Conservation (phyloP, 345 rosid species). For the Clausena lansium region DNA sequence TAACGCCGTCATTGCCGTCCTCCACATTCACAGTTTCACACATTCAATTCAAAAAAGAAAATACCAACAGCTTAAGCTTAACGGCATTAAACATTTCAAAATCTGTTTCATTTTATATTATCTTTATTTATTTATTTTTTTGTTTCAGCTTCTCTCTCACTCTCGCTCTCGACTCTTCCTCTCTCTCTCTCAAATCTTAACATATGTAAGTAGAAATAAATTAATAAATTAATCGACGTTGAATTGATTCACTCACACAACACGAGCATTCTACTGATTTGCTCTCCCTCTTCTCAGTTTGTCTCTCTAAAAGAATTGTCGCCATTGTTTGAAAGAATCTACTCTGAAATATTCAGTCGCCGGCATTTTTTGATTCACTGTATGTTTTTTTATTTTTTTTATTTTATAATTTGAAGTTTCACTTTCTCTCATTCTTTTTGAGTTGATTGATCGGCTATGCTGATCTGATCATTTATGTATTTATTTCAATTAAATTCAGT, state of each 20-base stretch:
- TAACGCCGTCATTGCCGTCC: conserved; percentile 29
- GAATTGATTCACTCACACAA: not conserved
- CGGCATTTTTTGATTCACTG: conserved; percentile 24
- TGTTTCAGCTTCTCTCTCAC: not conserved
- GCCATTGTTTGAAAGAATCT: conserved; percentile 23
- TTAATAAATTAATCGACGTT: conserved; percentile 9
- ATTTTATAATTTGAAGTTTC: not conserved
- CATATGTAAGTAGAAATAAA: conserved; percentile 5
- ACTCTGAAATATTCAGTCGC: conserved; percentile 3
- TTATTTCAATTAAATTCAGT: not conserved
- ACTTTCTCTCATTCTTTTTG: not conserved
- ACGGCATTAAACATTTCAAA: conserved; percentile 15
- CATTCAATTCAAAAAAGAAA: not conserved
- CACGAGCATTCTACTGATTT: not conserved
- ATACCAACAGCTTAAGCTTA: not conserved
- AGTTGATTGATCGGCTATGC: not conserved
- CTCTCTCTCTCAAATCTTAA: not conserved
- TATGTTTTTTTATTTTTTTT: conserved; percentile 8
- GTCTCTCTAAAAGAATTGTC: conserved; percentile 15
- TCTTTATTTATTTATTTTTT: no score
- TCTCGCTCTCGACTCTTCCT: not conserved
- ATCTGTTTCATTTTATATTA: not conserved
- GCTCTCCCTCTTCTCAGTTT: not conserved
- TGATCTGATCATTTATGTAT: not conserved
- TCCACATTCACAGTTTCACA: not conserved